Evolutionary conservation across 1,284 basidiomycete genomes (phyloP), one percentile per base, ranked within the genome.

Genomic region (Crepidotus sp.): DNA sequence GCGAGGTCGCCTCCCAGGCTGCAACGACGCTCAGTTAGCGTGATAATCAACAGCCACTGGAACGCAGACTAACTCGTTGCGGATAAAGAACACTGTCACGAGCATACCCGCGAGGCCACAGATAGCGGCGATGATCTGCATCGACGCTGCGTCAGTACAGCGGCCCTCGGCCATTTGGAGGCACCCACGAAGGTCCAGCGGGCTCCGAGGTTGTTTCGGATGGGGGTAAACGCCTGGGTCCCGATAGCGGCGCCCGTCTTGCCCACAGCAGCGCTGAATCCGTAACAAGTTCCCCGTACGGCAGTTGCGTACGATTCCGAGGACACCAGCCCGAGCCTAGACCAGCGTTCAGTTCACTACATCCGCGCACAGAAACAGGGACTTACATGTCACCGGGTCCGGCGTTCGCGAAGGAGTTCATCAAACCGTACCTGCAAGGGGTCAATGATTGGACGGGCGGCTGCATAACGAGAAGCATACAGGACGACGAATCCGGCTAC

Each of bases 201-300:
- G 57, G 80, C 77, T 21, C 79, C 80, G 11, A 81, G 69, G 54
- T 80, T 67, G 44, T 65, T 68, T 58, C 86, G 81, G 50, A 88
- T 85, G 3, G 83, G 83, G 3, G 77, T 83, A 61, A 87, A 87
- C 1, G 71, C 80, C 58, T 89, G 81, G 0, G 80, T 84, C 3
- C 86, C 86, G 42, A 87, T 55, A 13, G 81, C 86, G 6, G 84
- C 85, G 4, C 86, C 86, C 0, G 77, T 69, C 58, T 89, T 89
- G 4, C 83, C 84, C 6, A 86, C 61, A 0, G 83, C 82, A 8
- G 83, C 80, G 32, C 77, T 78, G 38, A 88, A 55, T 4, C 82
- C 83, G 52, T 82, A 84, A 56, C 76, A 79, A 4, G 80, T 81
- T 5, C 81, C 83, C 5, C 51, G 44, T 3, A 50, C 48, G 18